Percentiles rank a stretch among this genome's conserved stretches.
phyloP scores from a whole-genome alignment of 1,284 basidiomycete species.

The Taiwanofungus camphoratus region DNA sequence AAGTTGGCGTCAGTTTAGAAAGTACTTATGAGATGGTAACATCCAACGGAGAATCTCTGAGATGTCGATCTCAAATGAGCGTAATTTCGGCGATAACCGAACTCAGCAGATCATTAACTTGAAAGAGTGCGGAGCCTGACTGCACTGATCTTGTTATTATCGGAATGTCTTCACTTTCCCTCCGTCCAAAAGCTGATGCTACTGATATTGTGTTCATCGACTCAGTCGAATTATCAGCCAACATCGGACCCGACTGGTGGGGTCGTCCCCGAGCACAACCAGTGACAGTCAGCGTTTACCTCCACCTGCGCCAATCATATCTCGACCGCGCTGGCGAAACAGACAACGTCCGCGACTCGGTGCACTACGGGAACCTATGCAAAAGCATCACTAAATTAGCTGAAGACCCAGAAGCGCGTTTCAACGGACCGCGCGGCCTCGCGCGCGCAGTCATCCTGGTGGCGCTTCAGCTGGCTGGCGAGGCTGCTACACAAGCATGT shows the following conservation, averaged over 20 bases:
- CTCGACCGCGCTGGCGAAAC: constrained; percentile 33
- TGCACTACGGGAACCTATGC: constrained; percentile 46
- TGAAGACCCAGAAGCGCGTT: constrained; percentile 15
- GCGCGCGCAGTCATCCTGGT: constrained; percentile 29
- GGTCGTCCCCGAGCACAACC: constrained; percentile 37
- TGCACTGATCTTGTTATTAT: no score
- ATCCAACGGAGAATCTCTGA: no score
- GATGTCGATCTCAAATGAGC: no score
- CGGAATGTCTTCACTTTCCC: no score
- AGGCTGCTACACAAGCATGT: constrained; percentile 16
- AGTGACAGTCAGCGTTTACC: constrained; percentile 32
- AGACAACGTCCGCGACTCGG: constrained; percentile 40
- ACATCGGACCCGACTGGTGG: constrained; percentile 46
- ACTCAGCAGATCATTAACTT: no score
- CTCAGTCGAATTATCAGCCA: constrained; percentile 32
- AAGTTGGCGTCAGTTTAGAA: no score
- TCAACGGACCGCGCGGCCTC: constrained; percentile 26
- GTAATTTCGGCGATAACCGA: no score
- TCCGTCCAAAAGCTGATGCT: no score
- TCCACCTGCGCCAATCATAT: constrained; percentile 34
- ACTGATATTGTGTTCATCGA: constrained; percentile 40
- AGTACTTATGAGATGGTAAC: no score
- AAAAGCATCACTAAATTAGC: constrained; percentile 33
- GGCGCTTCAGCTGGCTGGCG: constrained; percentile 29
- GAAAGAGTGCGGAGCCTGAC: no score